These are phyloP conservation scores for Epithele typhae DNA, from an alignment of 768 basidiomycete genomes.

Conservation along the genomic window DNA sequence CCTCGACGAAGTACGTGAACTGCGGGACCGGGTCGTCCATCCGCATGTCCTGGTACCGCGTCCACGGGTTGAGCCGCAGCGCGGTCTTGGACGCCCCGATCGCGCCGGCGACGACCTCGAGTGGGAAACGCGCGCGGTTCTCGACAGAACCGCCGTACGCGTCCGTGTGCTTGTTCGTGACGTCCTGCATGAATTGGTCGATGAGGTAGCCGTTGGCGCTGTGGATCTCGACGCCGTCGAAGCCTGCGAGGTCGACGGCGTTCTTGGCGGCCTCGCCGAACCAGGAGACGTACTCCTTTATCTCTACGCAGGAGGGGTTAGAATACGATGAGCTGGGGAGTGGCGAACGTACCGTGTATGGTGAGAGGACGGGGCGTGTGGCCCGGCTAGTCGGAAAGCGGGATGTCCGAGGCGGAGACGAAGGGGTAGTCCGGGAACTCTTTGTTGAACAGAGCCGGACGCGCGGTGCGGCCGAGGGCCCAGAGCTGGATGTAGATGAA, in stretches of 20 bases:
- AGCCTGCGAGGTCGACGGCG: conserved; percentile 27
- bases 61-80: conserved; percentile 36
- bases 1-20: conserved; percentile 41
- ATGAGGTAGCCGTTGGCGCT: conserved; percentile 28
- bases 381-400: background rate
- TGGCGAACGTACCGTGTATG: conserved; percentile 3
- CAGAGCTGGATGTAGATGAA: conserved; percentile 54
- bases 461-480: conserved; percentile 45
- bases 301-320: conserved; percentile 3
- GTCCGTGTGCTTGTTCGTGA: conserved; percentile 40
- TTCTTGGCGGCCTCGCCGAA: conserved; percentile 18
- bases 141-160: conserved; percentile 47
- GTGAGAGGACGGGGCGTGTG: conserved; percentile 20
- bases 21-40: conserved; percentile 50
- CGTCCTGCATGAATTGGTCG: conserved; percentile 39
- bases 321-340: background rate
- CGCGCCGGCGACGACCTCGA: conserved; percentile 37
- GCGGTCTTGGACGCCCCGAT: conserved; percentile 39
- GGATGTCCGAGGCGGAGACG: conserved; percentile 22
- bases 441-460: conserved; percentile 28
- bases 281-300: conserved; percentile 34
- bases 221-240: conserved; percentile 27
- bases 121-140: conserved; percentile 41
- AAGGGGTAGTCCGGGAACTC: conserved; percentile 25
- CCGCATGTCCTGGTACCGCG: conserved; percentile 36